Evolutionary conservation across 1,139 yeast genomes (phyloP).

Genomic region (Saccharomycopsis hybrid): DNA sequence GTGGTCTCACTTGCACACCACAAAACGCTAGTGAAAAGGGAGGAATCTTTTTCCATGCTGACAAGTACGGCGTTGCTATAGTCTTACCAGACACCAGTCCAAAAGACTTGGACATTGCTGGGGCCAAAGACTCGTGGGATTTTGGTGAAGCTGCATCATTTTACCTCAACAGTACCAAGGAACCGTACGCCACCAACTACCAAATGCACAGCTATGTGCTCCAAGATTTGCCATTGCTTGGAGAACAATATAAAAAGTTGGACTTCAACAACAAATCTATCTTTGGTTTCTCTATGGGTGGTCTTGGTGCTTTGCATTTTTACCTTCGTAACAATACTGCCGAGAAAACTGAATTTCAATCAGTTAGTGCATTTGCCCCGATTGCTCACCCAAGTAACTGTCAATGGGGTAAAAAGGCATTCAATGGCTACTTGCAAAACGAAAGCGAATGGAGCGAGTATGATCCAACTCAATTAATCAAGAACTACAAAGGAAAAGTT

Average conservation of each 20-base stretch:
- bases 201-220: conserved; percentile 83
- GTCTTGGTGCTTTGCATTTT: conserved; percentile 83
- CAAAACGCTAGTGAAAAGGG: conserved; percentile 95
- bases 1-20: conserved; percentile 93
- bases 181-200: conserved; percentile 67
- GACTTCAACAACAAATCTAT: conserved; percentile 60
- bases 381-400: conserved; percentile 69
- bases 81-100: conserved; percentile 98
- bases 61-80: conserved; percentile 75
- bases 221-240: conserved; percentile 59
- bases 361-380: conserved; percentile 91
- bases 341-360: conserved; percentile 43
- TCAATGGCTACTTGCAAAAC: conserved; percentile 66
- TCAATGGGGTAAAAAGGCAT: conserved; percentile 86
- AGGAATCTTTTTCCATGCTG: conserved; percentile 75
- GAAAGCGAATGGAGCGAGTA: conserved; percentile 56
- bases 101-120: conserved; percentile 76
- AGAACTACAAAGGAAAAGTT: conserved; percentile 34
- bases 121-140: conserved; percentile 82
- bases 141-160: conserved; percentile 96
- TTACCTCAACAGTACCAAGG: conserved; percentile 75
- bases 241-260: conserved; percentile 41
- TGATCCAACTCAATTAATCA: conserved; percentile 75
- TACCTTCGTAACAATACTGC: conserved; percentile 63
- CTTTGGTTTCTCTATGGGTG: conserved; percentile 98